Evolutionary conservation across 176 grass and related monocot species (phyloP).

Genomic region (Ensete glaucum): DNA sequence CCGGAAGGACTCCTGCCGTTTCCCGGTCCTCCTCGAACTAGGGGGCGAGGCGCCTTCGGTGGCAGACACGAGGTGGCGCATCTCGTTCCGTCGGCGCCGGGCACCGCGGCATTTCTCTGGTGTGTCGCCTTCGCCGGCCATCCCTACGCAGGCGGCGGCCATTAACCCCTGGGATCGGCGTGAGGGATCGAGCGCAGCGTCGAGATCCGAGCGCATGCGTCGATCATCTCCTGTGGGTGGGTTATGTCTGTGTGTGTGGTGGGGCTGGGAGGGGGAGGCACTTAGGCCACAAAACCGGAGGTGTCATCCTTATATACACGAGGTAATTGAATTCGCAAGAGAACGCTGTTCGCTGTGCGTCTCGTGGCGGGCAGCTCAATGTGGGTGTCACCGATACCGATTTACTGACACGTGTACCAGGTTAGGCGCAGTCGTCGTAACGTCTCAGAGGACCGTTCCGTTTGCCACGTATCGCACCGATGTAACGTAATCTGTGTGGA

Average conservation of each 20-base stretch:
- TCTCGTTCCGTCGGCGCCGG: slow-evolving; percentile 14
- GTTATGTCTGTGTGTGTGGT: background rate
- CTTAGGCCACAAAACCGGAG: background rate
- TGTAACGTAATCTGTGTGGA: too few species aligned
- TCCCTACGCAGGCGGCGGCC: background rate
- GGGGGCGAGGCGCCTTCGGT: background rate
- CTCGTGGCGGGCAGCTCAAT: slow-evolving; percentile 8
- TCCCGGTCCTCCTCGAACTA: background rate
- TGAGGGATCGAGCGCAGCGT: slow-evolving; percentile 9
- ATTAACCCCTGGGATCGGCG: slow-evolving; percentile 11
- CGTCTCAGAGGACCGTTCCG: background rate
- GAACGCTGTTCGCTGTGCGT: slow-evolving; percentile 15
- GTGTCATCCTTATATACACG: background rate
- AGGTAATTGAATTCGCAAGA: background rate
- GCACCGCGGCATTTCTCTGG: slow-evolving; percentile 29
- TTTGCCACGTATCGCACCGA: too few species aligned
- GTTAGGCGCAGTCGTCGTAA: background rate
- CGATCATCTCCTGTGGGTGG: background rate
- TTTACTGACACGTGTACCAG: slow-evolving; percentile 37
- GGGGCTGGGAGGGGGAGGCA: background rate
- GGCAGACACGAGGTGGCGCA: background rate
- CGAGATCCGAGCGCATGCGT: background rate
- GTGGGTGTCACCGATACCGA: slow-evolving; percentile 13
- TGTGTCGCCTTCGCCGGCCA: background rate
- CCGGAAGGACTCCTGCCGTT: background rate